Base-by-base conservation (phyloP, 2,329 filamentous ascomycete genomes). In the Ascochyta rabiei region DNA sequence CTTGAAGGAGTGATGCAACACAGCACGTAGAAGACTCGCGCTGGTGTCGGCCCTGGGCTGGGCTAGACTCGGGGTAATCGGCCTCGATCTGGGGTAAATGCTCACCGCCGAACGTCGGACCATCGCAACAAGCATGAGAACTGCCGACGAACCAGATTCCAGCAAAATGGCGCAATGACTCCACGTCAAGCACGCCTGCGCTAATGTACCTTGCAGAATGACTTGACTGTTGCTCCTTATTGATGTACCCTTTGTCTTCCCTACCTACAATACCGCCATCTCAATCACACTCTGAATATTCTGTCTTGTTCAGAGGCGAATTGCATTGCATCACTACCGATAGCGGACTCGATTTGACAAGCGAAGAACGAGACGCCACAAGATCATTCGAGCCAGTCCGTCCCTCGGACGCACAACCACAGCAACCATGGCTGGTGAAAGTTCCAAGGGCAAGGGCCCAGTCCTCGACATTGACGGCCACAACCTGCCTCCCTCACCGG, bases 401-500 rank as follows among this genome's bases (percentile, higher is more conserved):
- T 52, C 56, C 30, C 31, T 45, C 56, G 48, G 57, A 61, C 53
- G 44, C 50, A 56, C 37, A 40, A 56, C 21, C 45, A 35, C 43
- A 47, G 13, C 52, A 38, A 56, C 53, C 52, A 74, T 74, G 71
- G 67, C 71, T 41, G 70, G 60, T 33, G 70, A 67, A 56, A 63
- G 67, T 64, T 69, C 67, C 39, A 74, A 72, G 58, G 60, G 58
- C 50, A 72, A 73, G 60, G 54, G 58, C 62, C 73, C 67, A 64
- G 73, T 74, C 33, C 65, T 72, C 42, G 74, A 76, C 52, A 63
- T 76, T 35, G 73, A 76, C 40, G 74, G 74, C 42, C 72, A 76
- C 62, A 65, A 76, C 54, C 64, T 76, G 37, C 74, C 74, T 12
- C 74, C 74, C 8, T 97, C 95, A 7, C 95, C 95, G 2, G 91